Conservation (phyloP, 1,284 basidiomycete genomes). For the Leccinum variabile region DNA sequence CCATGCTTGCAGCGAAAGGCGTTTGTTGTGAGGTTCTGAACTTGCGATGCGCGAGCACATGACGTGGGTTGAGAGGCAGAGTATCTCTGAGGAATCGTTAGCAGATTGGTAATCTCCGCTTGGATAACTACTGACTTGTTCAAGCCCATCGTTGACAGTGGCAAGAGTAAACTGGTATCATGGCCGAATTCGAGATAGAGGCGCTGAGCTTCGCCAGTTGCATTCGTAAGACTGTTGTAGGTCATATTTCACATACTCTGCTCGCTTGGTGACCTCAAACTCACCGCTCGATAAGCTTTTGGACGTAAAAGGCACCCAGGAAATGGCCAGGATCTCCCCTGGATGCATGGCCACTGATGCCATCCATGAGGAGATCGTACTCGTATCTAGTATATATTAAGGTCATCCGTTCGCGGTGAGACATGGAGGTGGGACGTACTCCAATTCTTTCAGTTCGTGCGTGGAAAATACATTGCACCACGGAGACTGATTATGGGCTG, state of each 20-base stretch:
- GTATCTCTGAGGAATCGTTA: conserved; percentile 32
- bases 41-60: conserved; percentile 34
- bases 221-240: conserved; percentile 39
- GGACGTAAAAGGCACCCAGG: conserved; percentile 45
- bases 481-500: conserved; percentile 38
- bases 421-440: conserved; percentile 28
- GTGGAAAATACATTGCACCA: conserved; percentile 45
- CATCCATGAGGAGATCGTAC: conserved; percentile 48
- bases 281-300: conserved; percentile 45
- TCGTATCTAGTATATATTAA: conserved; percentile 36
- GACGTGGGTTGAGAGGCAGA: conserved; percentile 33
- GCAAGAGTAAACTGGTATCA: conserved; percentile 49
- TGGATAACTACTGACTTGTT: conserved; percentile 34
- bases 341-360: conserved; percentile 46
- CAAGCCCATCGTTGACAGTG: conserved; percentile 44
- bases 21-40: conserved; percentile 46
- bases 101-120: not conserved
- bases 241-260: not conserved
- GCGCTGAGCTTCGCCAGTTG: conserved; percentile 34
- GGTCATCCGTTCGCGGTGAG: not conserved
- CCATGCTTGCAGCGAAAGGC: conserved; percentile 47
- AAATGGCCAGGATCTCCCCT: conserved; percentile 40
- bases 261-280: not conserved
- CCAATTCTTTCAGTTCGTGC: conserved; percentile 41
- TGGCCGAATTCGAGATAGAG: conserved; percentile 51